Base-by-base conservation (phyloP, 2,329 filamentous ascomycete genomes). In the Colletotrichum sojae region DNA sequence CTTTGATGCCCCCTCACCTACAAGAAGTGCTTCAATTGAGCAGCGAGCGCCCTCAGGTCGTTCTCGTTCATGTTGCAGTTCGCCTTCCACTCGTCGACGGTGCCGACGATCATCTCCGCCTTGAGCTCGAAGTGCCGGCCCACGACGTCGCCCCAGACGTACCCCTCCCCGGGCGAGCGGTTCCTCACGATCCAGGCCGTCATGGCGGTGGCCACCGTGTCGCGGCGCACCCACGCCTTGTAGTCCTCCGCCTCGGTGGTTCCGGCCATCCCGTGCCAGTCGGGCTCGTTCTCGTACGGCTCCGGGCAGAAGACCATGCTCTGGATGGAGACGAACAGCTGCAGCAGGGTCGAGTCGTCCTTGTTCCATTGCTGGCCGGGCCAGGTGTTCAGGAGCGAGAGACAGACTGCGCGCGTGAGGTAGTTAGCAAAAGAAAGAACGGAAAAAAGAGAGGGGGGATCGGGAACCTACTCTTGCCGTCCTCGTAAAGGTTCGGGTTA, bases 211-310 rank as follows among this genome's bases (percentile, higher is more conserved):
- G 73, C 52, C 18, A 79, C 46, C 0, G 78, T 81, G 60, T 58
- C 51, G 2, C 13, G 18, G 18, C 77, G 76, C 15, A 80, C 71
- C 1, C 54, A 39, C 6, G 65, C 55, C 60, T 79, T 81, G 71
- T 82, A 82, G 4, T 25, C 1, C 55, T 18, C 2, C 73, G 72
- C 5, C 2, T 10, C 40, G 10, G 40, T 1, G 20, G 72, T 63
- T 56, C 75, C 57, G 5, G 40, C 53, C 53, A 10, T 16, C 31
- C 8, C 10, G 3, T 36, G 1, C 27, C 18, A 57, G 81, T 79
- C 83, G 0, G 88, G 87, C 74, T 89, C 86, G 73, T 89, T 89
- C 78, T 82, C 85, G 74, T 79, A 86, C 1, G 87, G 88, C 56
- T 86, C 72, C 16, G 84, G 83, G 71, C 83, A 86, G 55, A 90